phyloP scores from a whole-genome alignment of 75 land plant species.

The Selaginella moellendorffii region DNA sequence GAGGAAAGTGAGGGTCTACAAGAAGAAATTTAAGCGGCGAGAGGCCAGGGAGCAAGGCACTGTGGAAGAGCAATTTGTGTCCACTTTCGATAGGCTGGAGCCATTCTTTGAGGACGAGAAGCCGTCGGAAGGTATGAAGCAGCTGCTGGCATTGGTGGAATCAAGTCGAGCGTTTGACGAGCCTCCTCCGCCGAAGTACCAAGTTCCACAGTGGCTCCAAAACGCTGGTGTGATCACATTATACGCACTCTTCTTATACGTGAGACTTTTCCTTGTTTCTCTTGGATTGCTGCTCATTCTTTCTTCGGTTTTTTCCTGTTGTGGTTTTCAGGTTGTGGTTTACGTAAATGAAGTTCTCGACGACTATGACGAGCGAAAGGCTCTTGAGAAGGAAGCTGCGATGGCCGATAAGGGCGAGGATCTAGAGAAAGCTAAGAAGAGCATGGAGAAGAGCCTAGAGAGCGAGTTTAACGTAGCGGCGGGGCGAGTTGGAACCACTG shows the following conservation, averaged over 20 bases:
- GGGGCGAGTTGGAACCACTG: neutral
- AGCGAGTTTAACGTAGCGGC: neutral
- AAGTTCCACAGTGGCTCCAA: neutral
- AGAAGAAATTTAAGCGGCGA: too few species aligned
- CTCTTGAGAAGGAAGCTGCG: neutral
- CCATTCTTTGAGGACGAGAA: neutral
- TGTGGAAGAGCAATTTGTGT: neutral
- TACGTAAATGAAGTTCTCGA: neutral
- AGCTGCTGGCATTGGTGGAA: neutral
- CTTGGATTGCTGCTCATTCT: neutral
- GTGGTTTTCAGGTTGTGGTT: neutral
- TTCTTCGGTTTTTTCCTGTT: neutral
- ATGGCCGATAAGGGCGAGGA: neutral
- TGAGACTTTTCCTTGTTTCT: neutral
- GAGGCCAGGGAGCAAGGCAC: neutral
- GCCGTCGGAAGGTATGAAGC: neutral
- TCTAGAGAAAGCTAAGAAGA: neutral
- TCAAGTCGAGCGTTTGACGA: neutral
- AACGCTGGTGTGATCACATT: neutral
- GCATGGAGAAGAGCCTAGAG: neutral
- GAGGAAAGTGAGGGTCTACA: too few species aligned
- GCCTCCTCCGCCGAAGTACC: neutral
- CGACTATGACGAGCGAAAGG: neutral
- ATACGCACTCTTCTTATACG: too few species aligned
- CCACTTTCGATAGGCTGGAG: neutral